Conservation (phyloP, 176 grass and related monocot species). For the Oryza meyeriana region DNA sequence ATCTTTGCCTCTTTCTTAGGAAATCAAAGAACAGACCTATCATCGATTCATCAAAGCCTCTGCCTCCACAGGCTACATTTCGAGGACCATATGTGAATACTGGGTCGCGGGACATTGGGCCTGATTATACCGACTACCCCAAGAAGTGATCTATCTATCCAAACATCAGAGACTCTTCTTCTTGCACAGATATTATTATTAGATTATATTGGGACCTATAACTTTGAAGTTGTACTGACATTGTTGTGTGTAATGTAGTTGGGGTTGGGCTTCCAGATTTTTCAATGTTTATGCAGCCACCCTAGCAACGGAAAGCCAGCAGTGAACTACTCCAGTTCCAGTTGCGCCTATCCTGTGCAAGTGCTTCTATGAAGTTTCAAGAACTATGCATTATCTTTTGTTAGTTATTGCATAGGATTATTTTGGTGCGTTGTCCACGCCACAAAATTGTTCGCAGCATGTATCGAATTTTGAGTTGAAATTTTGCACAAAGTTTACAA, state of each 20-base stretch:
- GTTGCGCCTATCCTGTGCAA: background rate
- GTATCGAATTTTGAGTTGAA: background rate
- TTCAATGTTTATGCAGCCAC: background rate
- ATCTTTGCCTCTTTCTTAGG: slow-evolving; percentile 14
- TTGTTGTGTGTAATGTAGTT: background rate
- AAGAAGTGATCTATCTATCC: slow-evolving; percentile 42
- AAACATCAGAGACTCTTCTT: background rate
- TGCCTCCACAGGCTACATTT: slow-evolving; percentile 91
- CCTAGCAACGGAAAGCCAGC: background rate
- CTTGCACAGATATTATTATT: background rate
- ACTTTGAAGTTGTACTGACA: background rate
- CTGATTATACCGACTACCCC: slow-evolving; percentile 60
- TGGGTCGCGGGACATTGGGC: slow-evolving; percentile 81
- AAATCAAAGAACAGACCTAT: slow-evolving; percentile 67
- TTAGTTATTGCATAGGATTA: background rate
- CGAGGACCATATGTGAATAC: slow-evolving; percentile 89
- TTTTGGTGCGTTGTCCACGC: background rate
- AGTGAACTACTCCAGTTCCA: background rate
- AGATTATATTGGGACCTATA: background rate
- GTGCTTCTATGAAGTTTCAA: background rate
- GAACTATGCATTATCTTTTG: background rate
- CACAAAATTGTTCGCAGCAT: background rate
- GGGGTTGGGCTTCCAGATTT: background rate
- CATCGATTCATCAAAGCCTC: slow-evolving; percentile 71
- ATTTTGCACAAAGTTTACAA: background rate